phyloP scores from a whole-genome alignment of 1,284 basidiomycete genomes.

The Boletus semigastroideus region DNA sequence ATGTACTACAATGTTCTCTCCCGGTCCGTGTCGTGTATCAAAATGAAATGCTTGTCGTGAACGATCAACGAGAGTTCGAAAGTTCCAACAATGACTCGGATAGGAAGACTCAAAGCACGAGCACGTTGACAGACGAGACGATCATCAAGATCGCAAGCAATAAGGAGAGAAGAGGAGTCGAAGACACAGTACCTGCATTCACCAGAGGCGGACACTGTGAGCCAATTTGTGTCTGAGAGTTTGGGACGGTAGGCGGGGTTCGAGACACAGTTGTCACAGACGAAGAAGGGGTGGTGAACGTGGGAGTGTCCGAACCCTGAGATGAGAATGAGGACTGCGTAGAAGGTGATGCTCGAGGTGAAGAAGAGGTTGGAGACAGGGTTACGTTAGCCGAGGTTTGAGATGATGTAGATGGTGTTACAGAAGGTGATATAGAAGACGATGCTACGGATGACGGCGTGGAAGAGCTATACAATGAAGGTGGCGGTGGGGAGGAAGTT shows the following conservation, averaged over 20 bases:
- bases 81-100: not conserved
- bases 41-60: not conserved
- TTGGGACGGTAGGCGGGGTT: not conserved
- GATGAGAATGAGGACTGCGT: not conserved
- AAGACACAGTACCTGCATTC: constrained; percentile 2
- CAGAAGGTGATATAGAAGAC: not conserved
- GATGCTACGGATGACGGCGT: constrained; percentile 1
- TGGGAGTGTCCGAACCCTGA: not conserved
- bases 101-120: constrained; percentile 20
- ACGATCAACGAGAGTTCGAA: not conserved
- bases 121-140: constrained; percentile 18
- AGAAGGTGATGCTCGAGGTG: not conserved
- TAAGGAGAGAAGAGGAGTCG: not conserved
- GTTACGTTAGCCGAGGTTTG: not conserved
- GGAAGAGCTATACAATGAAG: not conserved
- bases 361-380: not conserved
- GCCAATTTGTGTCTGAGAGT: constrained; percentile 21
- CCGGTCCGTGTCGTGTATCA: not conserved
- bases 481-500: not conserved
- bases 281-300: constrained; percentile 1
- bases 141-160: constrained; percentile 22
- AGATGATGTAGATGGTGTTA: not conserved
- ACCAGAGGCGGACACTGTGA: constrained; percentile 25
- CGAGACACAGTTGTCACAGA: constrained; percentile 5
- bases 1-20: constrained; percentile 8